Conservation (phyloP, 2,329 filamentous ascomycete species). For the Pseudogymnoascus sp. region DNA sequence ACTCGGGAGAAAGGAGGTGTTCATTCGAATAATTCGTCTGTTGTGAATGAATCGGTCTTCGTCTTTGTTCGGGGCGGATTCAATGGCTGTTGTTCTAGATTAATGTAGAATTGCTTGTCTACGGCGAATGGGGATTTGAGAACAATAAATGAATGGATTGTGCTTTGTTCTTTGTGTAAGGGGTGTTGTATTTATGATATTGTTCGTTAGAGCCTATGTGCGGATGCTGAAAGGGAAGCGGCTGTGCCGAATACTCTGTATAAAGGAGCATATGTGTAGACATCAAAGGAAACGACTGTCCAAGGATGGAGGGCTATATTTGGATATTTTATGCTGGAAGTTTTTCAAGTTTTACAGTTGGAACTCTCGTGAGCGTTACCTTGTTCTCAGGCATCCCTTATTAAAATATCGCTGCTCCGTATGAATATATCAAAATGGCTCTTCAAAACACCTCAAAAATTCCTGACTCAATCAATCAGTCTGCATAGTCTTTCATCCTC, state of each 20-base stretch:
- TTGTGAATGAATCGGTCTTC: not conserved
- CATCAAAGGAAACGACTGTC: not conserved
- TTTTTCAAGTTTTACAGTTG: no score
- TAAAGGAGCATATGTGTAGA: not conserved
- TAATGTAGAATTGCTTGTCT: not conserved
- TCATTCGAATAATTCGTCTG: not conserved
- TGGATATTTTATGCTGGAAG: no score
- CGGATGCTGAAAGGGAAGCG: not conserved
- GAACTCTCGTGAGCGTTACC: not conserved
- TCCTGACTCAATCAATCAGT: not conserved
- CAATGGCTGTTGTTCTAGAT: not conserved
- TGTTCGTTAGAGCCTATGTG: not conserved
- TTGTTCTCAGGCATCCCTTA: not conserved
- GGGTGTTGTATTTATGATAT: not conserved
- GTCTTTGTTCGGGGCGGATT: not conserved
- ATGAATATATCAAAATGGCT: not conserved
- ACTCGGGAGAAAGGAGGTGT: not conserved
- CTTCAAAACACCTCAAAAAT: not conserved
- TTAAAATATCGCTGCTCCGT: not conserved
- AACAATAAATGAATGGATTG: not conserved
- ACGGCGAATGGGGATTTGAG: not conserved
- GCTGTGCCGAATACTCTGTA: not conserved
- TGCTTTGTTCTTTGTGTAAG: not conserved
- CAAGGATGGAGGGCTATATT: not conserved
- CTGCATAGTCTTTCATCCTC: not conserved